phyloP scores from a whole-genome alignment of 345 rosid genomes.

The Gossypium australe region DNA sequence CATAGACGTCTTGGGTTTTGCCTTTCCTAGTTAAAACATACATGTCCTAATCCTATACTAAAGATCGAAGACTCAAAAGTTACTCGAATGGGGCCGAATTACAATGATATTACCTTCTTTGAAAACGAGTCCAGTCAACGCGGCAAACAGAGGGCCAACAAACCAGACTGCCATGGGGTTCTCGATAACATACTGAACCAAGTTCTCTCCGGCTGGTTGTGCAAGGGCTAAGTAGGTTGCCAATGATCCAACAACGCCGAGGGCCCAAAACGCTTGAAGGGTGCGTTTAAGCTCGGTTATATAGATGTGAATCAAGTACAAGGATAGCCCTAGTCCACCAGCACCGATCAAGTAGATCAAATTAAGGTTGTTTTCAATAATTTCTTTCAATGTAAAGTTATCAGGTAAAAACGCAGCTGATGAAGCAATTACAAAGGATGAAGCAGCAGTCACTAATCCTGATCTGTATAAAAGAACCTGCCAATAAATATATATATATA shows the following conservation, averaged over 20 bases:
- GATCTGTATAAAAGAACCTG: conserved; percentile 85
- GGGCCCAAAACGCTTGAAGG: conserved; percentile 88
- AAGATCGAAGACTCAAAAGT: neutral
- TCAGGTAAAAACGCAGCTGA: conserved; percentile 66
- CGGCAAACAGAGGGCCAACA: conserved; percentile 87
- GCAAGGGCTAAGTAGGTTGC: conserved; percentile 56
- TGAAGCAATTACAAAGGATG: conserved; percentile 73
- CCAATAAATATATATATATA: neutral
- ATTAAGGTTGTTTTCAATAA: conserved; percentile 58
- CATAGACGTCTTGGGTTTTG: too few species aligned
- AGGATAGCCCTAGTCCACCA: conserved; percentile 70
- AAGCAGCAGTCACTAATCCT: conserved; percentile 77
- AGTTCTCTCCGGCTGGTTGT: conserved; percentile 57
- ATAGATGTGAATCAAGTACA: conserved; percentile 80
- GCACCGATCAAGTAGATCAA: conserved; percentile 62
- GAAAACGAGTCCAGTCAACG: conserved; percentile 86
- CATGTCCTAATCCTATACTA: neutral
- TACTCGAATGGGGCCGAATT: neutral
- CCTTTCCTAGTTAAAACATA: neutral
- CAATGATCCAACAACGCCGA: conserved; percentile 70
- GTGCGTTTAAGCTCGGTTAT: conserved; percentile 88
- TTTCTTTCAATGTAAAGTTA: conserved; percentile 38
- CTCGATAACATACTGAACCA: conserved; percentile 60
- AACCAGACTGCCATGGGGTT: conserved; percentile 78
- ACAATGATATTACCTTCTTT: conserved; percentile 61